Conservation (phyloP, 371 early-diverging fungal genomes). For the Mucor velutinosus region DNA sequence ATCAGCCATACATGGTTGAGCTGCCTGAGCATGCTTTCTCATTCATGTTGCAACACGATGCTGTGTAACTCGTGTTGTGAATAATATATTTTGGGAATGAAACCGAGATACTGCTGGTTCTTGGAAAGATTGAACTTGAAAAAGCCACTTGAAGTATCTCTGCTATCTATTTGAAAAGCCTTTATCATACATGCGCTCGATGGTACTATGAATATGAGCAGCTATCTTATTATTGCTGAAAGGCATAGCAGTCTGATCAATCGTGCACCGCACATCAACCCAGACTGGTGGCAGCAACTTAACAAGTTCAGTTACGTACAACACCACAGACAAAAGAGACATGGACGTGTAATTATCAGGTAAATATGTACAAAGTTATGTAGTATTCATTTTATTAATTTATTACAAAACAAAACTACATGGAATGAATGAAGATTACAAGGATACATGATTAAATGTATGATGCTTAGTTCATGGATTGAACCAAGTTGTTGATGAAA, state of each 20-base stretch:
- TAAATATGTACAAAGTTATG: slow-evolving; percentile 7
- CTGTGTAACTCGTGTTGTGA: not conserved
- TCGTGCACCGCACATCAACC: no score
- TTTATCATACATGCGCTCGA: no score
- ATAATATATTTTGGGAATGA: not conserved
- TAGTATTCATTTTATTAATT: slow-evolving; percentile 10
- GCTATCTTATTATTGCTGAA: no score
- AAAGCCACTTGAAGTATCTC: not conserved
- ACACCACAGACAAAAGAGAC: not conserved
- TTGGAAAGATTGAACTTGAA: no score
- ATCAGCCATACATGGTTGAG: not conserved
- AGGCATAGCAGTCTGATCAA: no score
- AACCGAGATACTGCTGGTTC: not conserved
- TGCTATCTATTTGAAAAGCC: no score
- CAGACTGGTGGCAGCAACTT: no score
- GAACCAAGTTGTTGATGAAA: slow-evolving; percentile 95
- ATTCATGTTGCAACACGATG: not conserved
- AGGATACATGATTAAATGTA: not conserved
- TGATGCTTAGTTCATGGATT: slow-evolving; percentile 92
- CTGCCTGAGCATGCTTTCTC: not conserved
- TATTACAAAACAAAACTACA: not conserved
- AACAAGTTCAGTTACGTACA: no score
- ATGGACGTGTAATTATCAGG: not conserved
- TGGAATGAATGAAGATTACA: not conserved
- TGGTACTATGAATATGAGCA: no score